Conservation (phyloP, 2,329 filamentous ascomycete species). For the Penicillium sclerotiorum region DNA sequence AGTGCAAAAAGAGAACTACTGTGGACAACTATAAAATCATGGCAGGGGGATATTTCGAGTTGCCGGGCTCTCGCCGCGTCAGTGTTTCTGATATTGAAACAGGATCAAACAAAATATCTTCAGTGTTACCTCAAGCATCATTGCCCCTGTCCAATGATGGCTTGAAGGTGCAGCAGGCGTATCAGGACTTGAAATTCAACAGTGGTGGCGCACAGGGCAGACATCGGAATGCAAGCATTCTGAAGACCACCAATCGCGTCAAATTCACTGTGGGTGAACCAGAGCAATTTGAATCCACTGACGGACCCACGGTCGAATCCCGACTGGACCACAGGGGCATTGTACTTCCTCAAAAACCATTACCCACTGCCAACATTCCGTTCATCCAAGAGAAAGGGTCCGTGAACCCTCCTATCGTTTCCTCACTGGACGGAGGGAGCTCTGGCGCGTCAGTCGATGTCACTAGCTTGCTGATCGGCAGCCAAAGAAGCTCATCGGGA, state of each 20-base stretch:
- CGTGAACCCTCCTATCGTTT: conserved; percentile 22
- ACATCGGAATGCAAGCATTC: conserved; percentile 43
- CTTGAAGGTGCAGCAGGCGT: conserved; percentile 19
- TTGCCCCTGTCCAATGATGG: conserved; percentile 28
- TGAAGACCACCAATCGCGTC: conserved; percentile 38
- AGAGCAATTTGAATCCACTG: conserved; percentile 20
- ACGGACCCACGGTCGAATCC: conserved; percentile 30
- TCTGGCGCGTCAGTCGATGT: conserved; percentile 32
- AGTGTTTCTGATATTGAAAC: conserved; percentile 28
- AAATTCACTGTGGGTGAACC: conserved; percentile 34
- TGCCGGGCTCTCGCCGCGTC: conserved; percentile 31
- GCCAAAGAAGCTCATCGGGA: conserved; percentile 26
- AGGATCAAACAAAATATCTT: conserved; percentile 23
- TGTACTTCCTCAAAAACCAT: conserved; percentile 34
- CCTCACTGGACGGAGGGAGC: conserved; percentile 30
- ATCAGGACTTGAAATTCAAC: conserved; percentile 16
- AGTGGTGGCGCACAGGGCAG: conserved; percentile 32
- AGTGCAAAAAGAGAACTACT: not conserved
- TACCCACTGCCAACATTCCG: conserved; percentile 42
- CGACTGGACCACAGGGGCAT: conserved; percentile 34
- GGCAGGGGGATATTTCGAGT: conserved; percentile 39
- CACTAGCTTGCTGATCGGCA: conserved; percentile 31
- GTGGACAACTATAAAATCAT: conserved; percentile 21
- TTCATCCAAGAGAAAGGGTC: conserved; percentile 29
- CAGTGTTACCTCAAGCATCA: conserved; percentile 31